Evolutionary conservation across 2,329 filamentous ascomycete genomes (phyloP), one percentile per base, ranked within the genome.

Genomic region (Tolypocladium sp.): DNA sequence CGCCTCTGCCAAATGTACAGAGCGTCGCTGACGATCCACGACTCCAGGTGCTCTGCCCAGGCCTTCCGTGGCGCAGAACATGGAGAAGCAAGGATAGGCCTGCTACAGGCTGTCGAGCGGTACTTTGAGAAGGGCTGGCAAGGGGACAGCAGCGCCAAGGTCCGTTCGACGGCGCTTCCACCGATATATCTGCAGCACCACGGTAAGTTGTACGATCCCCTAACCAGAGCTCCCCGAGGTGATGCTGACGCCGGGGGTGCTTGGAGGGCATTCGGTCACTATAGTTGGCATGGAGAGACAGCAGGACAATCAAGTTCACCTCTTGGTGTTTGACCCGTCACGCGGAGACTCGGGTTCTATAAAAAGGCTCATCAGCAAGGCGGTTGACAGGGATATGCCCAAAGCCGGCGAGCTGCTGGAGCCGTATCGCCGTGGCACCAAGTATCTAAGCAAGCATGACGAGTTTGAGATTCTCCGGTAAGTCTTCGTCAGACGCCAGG

Each of bases 151-250:
- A 59, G 61, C 20, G 57, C 82, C 41, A 90, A 86, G 66, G 82
- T 96, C n/a, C 80, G 84, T 57, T 75, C 80, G 58, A 97, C 93
- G 0, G 73, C 79, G 17, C 76, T 93, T 9, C 87, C 93, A 44
- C 92, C 94, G 0, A 87, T 97, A 46, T 97, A 97, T 73, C 86
- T 96, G 62, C 93, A 97, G 70, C 90, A 94, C 66, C 85, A 86
- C 63, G 88, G 86, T 85, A 75, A 60, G 72, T 63, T 65, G 63
- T 55, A 63, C 5, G 1, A 27, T 53, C 49, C 10, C 9, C 20
- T 17, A 8, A 7, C 12, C 15, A 20, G 4, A 35, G 20, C 49
- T 15, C 30, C 5, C 3, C 20, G 5, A 37, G 20, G 30, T 15
- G 49, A n/a, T 3, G 49, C 49, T 53, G 30, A 53, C 4, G 5